Evolutionary conservation across 371 early-diverging fungal species (phyloP).

Genomic region (Nematocida ironsii): DNA sequence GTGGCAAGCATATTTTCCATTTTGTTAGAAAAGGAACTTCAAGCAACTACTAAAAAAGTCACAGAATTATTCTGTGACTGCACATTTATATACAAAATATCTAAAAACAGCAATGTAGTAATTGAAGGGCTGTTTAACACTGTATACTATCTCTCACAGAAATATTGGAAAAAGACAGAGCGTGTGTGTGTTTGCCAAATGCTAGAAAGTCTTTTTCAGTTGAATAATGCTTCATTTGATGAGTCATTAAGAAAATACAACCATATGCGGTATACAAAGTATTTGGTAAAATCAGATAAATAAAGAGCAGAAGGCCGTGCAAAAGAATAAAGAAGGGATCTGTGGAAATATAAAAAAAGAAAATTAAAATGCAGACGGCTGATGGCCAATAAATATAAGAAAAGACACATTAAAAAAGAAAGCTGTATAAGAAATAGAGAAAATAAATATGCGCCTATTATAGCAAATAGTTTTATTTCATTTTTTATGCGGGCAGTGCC

Average conservation of each 20-base stretch:
- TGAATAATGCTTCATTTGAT: slow-evolving; percentile 23
- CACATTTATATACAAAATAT: slow-evolving; percentile 2
- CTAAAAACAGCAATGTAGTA: background rate
- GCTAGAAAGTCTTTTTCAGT: slow-evolving; percentile 22
- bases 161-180: slow-evolving; percentile 50
- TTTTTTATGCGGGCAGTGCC: slow-evolving; percentile 49
- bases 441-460: background rate
- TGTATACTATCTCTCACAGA: slow-evolving; percentile 31
- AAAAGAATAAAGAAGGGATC: background rate
- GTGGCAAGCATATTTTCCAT: slow-evolving; percentile 5
- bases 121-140: slow-evolving; percentile 28
- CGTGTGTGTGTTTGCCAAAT: slow-evolving; percentile 16
- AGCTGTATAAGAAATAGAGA: background rate
- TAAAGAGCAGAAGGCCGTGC: background rate
- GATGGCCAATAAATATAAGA: background rate
- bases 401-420: background rate
- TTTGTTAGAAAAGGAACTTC: slow-evolving; percentile 23
- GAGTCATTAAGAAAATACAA: slow-evolving; percentile 26
- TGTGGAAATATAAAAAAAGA: background rate
- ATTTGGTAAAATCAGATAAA: background rate
- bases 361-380: background rate
- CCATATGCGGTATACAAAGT: background rate
- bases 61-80: background rate
- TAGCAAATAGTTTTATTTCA: slow-evolving; percentile 7
- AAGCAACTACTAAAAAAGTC: background rate